phyloP scores from a whole-genome alignment of 345 rosid species.

The Linum tenue region DNA sequence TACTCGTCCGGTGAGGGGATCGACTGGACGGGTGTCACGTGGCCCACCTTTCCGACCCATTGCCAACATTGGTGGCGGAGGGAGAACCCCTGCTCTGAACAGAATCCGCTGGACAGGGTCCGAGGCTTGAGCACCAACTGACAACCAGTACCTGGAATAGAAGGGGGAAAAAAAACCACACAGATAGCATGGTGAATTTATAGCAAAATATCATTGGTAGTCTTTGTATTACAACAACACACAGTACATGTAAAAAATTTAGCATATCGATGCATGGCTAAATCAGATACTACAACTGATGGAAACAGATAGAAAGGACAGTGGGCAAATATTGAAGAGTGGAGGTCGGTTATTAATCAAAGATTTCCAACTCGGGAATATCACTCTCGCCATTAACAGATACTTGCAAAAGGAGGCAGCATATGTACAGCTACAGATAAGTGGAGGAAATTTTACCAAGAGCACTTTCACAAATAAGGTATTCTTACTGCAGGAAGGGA shows the following conservation, averaged over 20 bases:
- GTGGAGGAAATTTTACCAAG: too few species aligned
- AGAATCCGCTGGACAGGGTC: slow-evolving; percentile 72
- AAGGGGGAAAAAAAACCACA: background rate
- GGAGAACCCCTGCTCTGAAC: slow-evolving; percentile 77
- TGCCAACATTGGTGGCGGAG: slow-evolving; percentile 82
- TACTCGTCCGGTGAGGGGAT: slow-evolving; percentile 70
- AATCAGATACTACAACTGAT: too few species aligned
- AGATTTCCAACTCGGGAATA: background rate
- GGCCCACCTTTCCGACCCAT: slow-evolving; percentile 82
- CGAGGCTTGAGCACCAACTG: slow-evolving; percentile 95
- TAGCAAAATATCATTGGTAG: too few species aligned
- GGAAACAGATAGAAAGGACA: too few species aligned
- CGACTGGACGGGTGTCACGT: slow-evolving; percentile 56
- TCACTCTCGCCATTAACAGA: background rate
- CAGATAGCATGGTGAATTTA: too few species aligned
- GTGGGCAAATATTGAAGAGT: too few species aligned
- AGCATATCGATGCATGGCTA: too few species aligned
- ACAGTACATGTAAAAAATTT: too few species aligned
- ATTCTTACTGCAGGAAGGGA: background rate
- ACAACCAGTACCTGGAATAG: slow-evolving; percentile 70
- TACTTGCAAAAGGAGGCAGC: too few species aligned
- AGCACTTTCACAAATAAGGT: background rate
- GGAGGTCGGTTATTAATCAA: too few species aligned
- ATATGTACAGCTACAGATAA: too few species aligned
- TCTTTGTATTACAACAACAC: too few species aligned